Percentiles rank a stretch among this genome's conserved stretches.
Evolutionary conservation across 495 filamentous ascomycete species (phyloP).

Genomic region (Neurospora terricola): DNA sequence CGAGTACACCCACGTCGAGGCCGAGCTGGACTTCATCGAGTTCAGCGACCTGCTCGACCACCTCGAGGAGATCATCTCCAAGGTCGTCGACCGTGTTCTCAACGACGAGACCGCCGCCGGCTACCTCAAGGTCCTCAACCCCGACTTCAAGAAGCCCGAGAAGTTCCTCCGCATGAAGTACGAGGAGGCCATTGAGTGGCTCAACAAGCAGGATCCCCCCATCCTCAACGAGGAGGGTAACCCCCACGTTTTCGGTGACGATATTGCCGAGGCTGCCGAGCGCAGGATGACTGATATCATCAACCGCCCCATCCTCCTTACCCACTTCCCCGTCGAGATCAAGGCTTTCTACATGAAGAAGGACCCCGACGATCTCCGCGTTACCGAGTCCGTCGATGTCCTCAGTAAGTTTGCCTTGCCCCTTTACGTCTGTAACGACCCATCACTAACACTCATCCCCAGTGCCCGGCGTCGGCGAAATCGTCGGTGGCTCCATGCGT

Average conservation of each 20-base stretch:
- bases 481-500: slow-evolving; percentile 94
- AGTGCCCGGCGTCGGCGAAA: slow-evolving; percentile 74
- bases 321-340: slow-evolving; percentile 93
- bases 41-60: slow-evolving; percentile 90
- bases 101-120: slow-evolving; percentile 58
- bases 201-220: slow-evolving; percentile 62
- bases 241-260: slow-evolving; percentile 85
- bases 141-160: slow-evolving; percentile 67
- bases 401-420: slow-evolving; percentile 35
- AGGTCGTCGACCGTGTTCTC: slow-evolving; percentile 68
- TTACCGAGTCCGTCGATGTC: slow-evolving; percentile 93
- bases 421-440: too few species aligned
- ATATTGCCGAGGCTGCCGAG: slow-evolving; percentile 97
- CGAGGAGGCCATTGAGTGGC: slow-evolving; percentile 87
- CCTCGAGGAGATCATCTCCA: slow-evolving; percentile 80
- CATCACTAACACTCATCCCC: too few species aligned
- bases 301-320: slow-evolving; percentile 89
- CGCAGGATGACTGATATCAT: slow-evolving; percentile 94
- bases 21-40: slow-evolving; percentile 89
- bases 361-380: slow-evolving; percentile 67
- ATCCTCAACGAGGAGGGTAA: slow-evolving; percentile 90
- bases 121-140: slow-evolving; percentile 77
- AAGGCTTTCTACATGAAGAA: slow-evolving; percentile 99
- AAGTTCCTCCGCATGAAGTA: slow-evolving; percentile 95
- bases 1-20: slow-evolving; percentile 89